Evolutionary conservation across 2,329 filamentous ascomycete genomes (phyloP).

Genomic region (Aureobasidium lini): DNA sequence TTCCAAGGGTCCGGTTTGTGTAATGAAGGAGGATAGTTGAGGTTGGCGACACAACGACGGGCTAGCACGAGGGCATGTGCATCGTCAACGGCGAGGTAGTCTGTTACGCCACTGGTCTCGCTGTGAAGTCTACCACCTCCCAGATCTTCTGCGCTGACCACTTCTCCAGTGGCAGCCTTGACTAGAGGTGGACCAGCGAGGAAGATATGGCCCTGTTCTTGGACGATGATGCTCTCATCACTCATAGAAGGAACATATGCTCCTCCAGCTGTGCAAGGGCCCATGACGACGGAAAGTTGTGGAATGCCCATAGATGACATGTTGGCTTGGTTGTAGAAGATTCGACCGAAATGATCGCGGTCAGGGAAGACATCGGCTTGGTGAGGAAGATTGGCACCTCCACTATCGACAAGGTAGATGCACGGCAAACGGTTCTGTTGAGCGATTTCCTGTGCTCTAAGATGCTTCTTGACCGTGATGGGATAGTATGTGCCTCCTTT

Average conservation of each 20-base stretch:
- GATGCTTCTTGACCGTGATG: conserved; percentile 94
- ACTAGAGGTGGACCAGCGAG: conserved; percentile 89
- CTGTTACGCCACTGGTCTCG: conserved; percentile 84
- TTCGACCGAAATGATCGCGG: conserved; percentile 87
- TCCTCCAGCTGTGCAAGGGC: conserved; percentile 89
- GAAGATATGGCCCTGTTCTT: conserved; percentile 95
- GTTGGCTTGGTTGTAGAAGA: conserved; percentile 95
- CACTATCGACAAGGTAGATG: conserved; percentile 93
- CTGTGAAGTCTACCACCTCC: conserved; percentile 86
- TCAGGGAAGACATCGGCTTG: conserved; percentile 96
- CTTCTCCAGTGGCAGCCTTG: conserved; percentile 91
- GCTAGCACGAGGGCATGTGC: conserved; percentile 84
- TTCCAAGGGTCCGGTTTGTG: conserved; percentile 42
- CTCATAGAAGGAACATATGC: conserved; percentile 97
- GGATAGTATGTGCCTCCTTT: conserved; percentile 97
- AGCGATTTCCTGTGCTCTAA: conserved; percentile 84
- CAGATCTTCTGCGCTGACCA: conserved; percentile 82
- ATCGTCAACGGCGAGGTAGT: conserved; percentile 91
- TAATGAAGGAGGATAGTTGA: conserved; percentile 66
- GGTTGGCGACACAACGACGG: conserved; percentile 73
- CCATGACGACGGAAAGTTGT: conserved; percentile 94
- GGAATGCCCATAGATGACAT: conserved; percentile 87
- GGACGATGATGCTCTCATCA: conserved; percentile 94
- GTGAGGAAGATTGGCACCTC: conserved; percentile 88
- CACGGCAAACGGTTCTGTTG: conserved; percentile 79